Evolutionary conservation across 345 rosid species (phyloP).

Genomic region (Pseudoturritis turrita): DNA sequence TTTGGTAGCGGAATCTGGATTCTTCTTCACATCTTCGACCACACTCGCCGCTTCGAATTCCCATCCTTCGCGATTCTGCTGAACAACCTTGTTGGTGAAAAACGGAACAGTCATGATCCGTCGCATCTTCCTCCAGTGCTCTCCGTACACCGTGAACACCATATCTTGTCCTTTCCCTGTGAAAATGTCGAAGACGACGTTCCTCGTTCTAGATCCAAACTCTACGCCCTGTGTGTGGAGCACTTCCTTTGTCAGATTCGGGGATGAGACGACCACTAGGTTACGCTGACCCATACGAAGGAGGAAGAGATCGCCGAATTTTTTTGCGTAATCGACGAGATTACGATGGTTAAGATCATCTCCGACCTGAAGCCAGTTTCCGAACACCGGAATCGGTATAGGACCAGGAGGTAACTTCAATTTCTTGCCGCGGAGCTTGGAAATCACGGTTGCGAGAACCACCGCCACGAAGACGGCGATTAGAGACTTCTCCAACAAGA

Average conservation of each 20-base stretch:
- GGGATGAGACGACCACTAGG: slow-evolving; percentile 89
- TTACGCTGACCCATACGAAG: slow-evolving; percentile 89
- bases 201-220: slow-evolving; percentile 91
- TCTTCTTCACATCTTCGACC: slow-evolving; percentile 72
- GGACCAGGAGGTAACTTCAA: slow-evolving; percentile 95
- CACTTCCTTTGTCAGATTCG: slow-evolving; percentile 80
- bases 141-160: slow-evolving; percentile 99
- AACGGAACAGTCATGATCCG: slow-evolving; percentile 99
- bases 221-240: slow-evolving; percentile 92
- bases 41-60: slow-evolving; percentile 69
- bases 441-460: slow-evolving; percentile 56
- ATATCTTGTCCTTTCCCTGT: slow-evolving; percentile 98
- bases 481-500: slow-evolving; percentile 72
- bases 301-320: slow-evolving; percentile 62
- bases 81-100: slow-evolving; percentile 90
- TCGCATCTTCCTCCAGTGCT: slow-evolving; percentile 98
- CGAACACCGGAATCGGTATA: slow-evolving; percentile 75
- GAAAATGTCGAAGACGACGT: slow-evolving; percentile 94
- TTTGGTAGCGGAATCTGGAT: slow-evolving; percentile 59
- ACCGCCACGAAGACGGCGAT: slow-evolving; percentile 67
- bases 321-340: slow-evolving; percentile 69
- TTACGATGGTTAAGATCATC: slow-evolving; percentile 95
- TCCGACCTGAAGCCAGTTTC: slow-evolving; percentile 99
- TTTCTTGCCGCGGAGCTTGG: slow-evolving; percentile 81
- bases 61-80: slow-evolving; percentile 68